Percentiles rank a stretch among this genome's conserved stretches.
These are phyloP conservation scores for Tricholoma hemisulphureum DNA, from an alignment of 768 basidiomycete species.

Conservation along the genomic window DNA sequence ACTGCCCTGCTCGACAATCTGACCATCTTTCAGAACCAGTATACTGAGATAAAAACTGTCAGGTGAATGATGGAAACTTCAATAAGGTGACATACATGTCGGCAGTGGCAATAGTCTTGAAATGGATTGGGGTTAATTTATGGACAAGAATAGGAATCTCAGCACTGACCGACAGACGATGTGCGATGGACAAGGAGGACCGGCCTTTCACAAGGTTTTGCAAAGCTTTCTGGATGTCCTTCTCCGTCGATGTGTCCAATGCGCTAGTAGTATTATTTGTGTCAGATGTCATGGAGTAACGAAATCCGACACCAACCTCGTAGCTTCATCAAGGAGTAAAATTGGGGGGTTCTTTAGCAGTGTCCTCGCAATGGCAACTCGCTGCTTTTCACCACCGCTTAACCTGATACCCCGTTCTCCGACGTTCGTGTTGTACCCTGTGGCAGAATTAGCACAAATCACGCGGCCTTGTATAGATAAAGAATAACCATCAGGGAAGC, in stretches of 20 bases:
- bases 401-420: slow-evolving; percentile 88
- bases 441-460: background rate
- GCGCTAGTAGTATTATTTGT: slow-evolving; percentile 47
- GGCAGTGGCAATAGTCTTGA: slow-evolving; percentile 54
- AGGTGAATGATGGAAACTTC: background rate
- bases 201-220: slow-evolving; percentile 73
- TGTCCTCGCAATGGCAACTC: slow-evolving; percentile 85
- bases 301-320: slow-evolving; percentile 43
- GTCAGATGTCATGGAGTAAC: background rate
- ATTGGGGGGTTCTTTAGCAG: slow-evolving; percentile 84
- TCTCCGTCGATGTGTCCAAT: slow-evolving; percentile 87
- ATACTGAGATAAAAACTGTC: slow-evolving; percentile 51
- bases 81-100: slow-evolving; percentile 47
- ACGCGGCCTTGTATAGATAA: background rate
- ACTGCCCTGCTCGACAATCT: slow-evolving; percentile 78
- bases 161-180: slow-evolving; percentile 66
- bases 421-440: slow-evolving; percentile 78
- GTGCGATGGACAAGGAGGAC: slow-evolving; percentile 76
- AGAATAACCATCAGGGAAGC: slow-evolving; percentile 72
- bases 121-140: slow-evolving; percentile 17
- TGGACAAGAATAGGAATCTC: background rate
- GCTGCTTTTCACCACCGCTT: slow-evolving; percentile 87
- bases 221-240: slow-evolving; percentile 86
- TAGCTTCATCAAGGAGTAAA: slow-evolving; percentile 75
- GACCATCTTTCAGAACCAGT: slow-evolving; percentile 86